phyloP scores from a whole-genome alignment of 441 rosid species.

The Populus hybrid region DNA sequence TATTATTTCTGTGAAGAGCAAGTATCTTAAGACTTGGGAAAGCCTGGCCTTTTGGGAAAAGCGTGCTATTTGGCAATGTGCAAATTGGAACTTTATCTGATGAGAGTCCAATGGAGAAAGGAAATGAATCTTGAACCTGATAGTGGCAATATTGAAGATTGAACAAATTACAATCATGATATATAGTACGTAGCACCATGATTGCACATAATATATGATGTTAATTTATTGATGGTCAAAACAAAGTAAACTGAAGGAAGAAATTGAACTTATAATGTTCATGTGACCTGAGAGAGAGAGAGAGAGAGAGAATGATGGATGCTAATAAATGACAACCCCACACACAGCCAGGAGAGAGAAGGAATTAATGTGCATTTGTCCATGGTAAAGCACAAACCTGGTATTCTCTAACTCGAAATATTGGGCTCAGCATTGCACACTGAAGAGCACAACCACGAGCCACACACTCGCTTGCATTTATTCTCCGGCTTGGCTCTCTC shows the following conservation, averaged over 20 bases:
- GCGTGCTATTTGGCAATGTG: background rate
- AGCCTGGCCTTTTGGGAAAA: background rate
- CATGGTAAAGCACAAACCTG: conserved; percentile 40
- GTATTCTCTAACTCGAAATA: conserved; percentile 78
- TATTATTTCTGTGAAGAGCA: background rate
- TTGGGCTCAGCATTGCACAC: conserved; percentile 86
- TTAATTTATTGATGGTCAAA: background rate
- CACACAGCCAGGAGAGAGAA: background rate
- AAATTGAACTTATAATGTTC: background rate
- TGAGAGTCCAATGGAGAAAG: conserved; percentile 1
- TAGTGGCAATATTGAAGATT: background rate
- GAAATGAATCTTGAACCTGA: conserved; percentile 1
- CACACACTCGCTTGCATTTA: conserved; percentile 93
- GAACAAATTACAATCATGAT: background rate
- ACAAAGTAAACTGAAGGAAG: background rate
- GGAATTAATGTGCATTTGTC: background rate
- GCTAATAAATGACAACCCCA: background rate
- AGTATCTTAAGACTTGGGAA: background rate
- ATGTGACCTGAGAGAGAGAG: background rate
- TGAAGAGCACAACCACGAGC: conserved; percentile 74
- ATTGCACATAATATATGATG: background rate
- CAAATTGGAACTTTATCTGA: background rate
- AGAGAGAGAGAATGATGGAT: conserved; percentile 2
- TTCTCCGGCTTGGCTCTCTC: conserved; percentile 79
- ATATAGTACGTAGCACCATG: background rate